phyloP scores from a whole-genome alignment of 257 asterid species.

The Rubia yunnanensis region DNA sequence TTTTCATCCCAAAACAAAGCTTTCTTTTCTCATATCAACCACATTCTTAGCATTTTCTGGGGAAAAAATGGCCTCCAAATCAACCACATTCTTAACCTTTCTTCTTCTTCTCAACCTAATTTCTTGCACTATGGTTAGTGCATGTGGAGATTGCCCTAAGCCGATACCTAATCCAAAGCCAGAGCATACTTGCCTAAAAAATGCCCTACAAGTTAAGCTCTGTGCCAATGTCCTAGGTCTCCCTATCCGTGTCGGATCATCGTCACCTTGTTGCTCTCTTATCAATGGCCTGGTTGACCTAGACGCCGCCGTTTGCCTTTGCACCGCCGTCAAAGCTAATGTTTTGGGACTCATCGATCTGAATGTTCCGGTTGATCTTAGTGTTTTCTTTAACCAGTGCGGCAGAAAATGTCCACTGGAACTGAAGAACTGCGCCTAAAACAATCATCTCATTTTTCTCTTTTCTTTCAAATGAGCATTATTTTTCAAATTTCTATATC shows the following conservation, averaged over 20 bases:
- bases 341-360: neutral
- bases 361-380: neutral
- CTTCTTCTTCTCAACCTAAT: conserved; percentile 32
- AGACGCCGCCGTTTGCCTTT: neutral
- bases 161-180: neutral
- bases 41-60: neutral
- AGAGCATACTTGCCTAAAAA: conserved; percentile 33
- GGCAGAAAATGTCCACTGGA: neutral
- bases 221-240: conserved; percentile 43
- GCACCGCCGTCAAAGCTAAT: neutral
- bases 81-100: conserved; percentile 22
- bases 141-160: conserved; percentile 1
- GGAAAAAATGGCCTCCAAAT: conserved; percentile 26
- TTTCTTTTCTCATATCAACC: no score
- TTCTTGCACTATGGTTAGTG: conserved; percentile 14
- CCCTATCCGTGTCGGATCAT: conserved; percentile 25
- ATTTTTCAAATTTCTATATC: no score
- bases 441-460: neutral
- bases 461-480: neutral
- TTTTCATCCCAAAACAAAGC: conserved; percentile 14
- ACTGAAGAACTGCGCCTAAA: neutral
- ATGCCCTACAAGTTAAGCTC: conserved; percentile 39
- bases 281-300: neutral
- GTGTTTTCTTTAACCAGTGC: neutral
- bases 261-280: conserved; percentile 34